Evolutionary conservation across 31 red algal genomes (phyloP).

Genomic region (Odonthalia washingtoniensis): DNA sequence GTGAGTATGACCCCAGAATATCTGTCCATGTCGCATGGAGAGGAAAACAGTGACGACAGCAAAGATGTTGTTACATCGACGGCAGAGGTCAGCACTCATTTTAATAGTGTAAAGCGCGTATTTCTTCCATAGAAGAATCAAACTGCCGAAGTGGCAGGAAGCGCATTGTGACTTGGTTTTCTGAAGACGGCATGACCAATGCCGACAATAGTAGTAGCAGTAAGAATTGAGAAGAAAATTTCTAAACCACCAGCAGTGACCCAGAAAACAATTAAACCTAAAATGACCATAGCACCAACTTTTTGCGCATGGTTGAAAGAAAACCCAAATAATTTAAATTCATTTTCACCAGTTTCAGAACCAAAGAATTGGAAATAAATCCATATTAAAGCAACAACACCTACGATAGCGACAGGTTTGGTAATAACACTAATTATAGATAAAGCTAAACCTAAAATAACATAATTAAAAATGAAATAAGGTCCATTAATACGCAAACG

Average conservation of each 20-base stretch:
- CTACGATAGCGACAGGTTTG: slow-evolving; percentile 48
- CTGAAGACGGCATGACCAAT: slow-evolving; percentile 55
- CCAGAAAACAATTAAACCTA: slow-evolving; percentile 60
- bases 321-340: slow-evolving; percentile 52
- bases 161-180: slow-evolving; percentile 41
- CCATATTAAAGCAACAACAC: slow-evolving; percentile 42
- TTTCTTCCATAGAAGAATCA: too few species aligned
- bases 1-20: too few species aligned
- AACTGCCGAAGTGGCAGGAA: slow-evolving; percentile 36
- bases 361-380: slow-evolving; percentile 75
- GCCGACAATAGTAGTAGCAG: slow-evolving; percentile 39
- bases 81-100: too few species aligned
- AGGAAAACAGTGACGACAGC: too few species aligned
- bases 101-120: too few species aligned
- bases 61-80: too few species aligned
- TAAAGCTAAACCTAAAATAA: slow-evolving; percentile 50
- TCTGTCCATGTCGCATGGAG: too few species aligned
- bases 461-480: slow-evolving; percentile 69
- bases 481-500: slow-evolving; percentile 57
- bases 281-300: slow-evolving; percentile 58
- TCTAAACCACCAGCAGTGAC: slow-evolving; percentile 58
- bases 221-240: slow-evolving; percentile 57
- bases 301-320: slow-evolving; percentile 52
- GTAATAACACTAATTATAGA: slow-evolving; percentile 57
- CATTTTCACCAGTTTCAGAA: slow-evolving; percentile 32